Conservation (phyloP, 2,329 filamentous ascomycete species). For the Penicillium sp. region DNA sequence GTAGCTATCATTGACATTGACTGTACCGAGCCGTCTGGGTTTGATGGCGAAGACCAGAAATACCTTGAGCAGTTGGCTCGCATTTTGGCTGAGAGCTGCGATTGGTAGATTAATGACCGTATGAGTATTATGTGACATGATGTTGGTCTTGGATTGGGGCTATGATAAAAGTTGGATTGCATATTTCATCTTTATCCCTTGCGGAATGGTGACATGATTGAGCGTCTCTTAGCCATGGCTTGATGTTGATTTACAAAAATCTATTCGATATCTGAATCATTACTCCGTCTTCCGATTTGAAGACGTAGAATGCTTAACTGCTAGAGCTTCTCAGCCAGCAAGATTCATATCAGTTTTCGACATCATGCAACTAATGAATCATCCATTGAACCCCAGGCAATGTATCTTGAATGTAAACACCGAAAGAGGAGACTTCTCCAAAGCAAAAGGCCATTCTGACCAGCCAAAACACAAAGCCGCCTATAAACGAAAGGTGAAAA, state of each 20-base stretch:
- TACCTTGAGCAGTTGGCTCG: slow-evolving; percentile 40
- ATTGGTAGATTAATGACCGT: slow-evolving; percentile 28
- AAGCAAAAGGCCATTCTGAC: background rate
- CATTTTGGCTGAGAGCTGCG: slow-evolving; percentile 39
- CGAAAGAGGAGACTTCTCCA: no score
- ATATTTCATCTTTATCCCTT: no score
- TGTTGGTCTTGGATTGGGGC: background rate
- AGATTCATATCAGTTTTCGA: no score
- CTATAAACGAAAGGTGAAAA: no score
- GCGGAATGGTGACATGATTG: no score
- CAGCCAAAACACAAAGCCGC: background rate
- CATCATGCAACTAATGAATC: no score
- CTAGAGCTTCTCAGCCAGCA: background rate
- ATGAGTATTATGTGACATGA: slow-evolving; percentile 1
- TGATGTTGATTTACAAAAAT: background rate
- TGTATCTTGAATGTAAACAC: no score
- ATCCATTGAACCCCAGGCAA: no score
- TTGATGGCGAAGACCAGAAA: slow-evolving; percentile 42
- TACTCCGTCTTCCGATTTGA: no score
- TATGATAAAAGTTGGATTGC: no score
- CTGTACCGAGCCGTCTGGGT: slow-evolving; percentile 40
- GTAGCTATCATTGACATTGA: slow-evolving; percentile 48
- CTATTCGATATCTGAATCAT: background rate
- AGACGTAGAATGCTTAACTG: no score
- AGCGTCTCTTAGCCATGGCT: no score